phyloP scores from a whole-genome alignment of 2,329 filamentous ascomycete genomes.

The Tothia fuscella region DNA sequence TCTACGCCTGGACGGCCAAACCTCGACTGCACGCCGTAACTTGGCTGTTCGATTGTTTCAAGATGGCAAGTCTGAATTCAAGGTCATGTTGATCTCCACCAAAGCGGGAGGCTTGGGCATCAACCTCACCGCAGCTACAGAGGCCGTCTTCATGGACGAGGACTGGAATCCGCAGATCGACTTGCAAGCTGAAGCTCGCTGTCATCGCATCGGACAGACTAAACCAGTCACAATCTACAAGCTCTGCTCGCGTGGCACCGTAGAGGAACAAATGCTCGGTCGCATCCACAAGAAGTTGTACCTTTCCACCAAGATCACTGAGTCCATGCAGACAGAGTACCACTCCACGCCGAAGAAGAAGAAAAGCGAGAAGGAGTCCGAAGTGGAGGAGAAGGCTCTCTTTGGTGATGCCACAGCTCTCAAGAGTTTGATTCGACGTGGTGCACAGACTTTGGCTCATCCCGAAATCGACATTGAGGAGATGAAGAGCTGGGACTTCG shows the following conservation, averaged over 20 bases:
- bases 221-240: constrained; percentile 44
- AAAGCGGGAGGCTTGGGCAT: constrained; percentile 44
- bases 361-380: constrained; percentile 14
- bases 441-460: constrained; percentile 40
- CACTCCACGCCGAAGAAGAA: constrained; percentile 26
- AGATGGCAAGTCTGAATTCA: constrained; percentile 31
- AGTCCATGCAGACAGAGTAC: constrained; percentile 44
- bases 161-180: constrained; percentile 45
- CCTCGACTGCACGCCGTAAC: constrained; percentile 37
- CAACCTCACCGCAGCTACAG: constrained; percentile 41
- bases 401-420: constrained; percentile 40
- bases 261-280: constrained; percentile 47
- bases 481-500: constrained; percentile 46
- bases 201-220: constrained; percentile 44
- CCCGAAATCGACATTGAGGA: constrained; percentile 42
- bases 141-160: constrained; percentile 45
- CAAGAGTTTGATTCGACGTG: constrained; percentile 42
- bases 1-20: constrained; percentile 40
- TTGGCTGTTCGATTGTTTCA: constrained; percentile 43
- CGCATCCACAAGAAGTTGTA: constrained; percentile 51
- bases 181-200: constrained; percentile 42
- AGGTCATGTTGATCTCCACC: constrained; percentile 44
- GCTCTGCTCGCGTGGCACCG: constrained; percentile 43
- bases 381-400: constrained; percentile 32
- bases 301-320: constrained; percentile 47